Evolutionary conservation across 805 yeast species (phyloP), one percentile per base, ranked within the genome.

Genomic region (Nematodospora valgi): DNA sequence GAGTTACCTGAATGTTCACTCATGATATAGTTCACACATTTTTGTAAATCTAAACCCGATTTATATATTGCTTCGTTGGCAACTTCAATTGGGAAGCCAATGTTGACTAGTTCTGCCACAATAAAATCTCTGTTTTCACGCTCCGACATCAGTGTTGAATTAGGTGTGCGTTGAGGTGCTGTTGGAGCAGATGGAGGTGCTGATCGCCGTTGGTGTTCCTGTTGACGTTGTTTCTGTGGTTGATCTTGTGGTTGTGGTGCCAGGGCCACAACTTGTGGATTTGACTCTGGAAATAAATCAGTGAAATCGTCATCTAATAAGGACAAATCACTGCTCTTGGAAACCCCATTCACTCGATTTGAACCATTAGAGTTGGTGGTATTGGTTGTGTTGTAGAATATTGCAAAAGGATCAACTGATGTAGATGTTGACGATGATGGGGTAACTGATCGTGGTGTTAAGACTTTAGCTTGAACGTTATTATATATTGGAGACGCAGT

Each of bases 41-140:
- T 70, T 38, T 80, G 75, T 6, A 85, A 63, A 45, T 82, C 76
- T 5, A 69, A 52, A 0, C 88, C 86, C 0, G 80, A 75, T 30
- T 64, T 58, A 6, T 58, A 68, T 23, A 86, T 64, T 0, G 94
- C 94, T 2, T 60, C 58, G 17, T 67, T 70, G 4, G 93, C 78
- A 34, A 68, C 74, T 2, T 76, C 79, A 1, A 73, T 61, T 1
- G 81, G 57, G 48, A 86, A 86, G 2, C 95, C 95, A 78, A 86
- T 86, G 40, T 86, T 93, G 2, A 84, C 58, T 27, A 86, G 63
- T 45, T 78, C 84, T 0, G 91, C 91, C 12, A 85, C 51, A 1
- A 77, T 67, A 27, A 60, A 61, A 44, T 79, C 84, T 29, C 30
- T 30, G 56, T 54, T 6, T 52, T 52, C 23, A 15, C 5, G 6